Percentiles rank a stretch among this genome's conserved stretches.
phyloP scores from a whole-genome alignment of 345 rosid genomes.

The Trapa incisa region DNA sequence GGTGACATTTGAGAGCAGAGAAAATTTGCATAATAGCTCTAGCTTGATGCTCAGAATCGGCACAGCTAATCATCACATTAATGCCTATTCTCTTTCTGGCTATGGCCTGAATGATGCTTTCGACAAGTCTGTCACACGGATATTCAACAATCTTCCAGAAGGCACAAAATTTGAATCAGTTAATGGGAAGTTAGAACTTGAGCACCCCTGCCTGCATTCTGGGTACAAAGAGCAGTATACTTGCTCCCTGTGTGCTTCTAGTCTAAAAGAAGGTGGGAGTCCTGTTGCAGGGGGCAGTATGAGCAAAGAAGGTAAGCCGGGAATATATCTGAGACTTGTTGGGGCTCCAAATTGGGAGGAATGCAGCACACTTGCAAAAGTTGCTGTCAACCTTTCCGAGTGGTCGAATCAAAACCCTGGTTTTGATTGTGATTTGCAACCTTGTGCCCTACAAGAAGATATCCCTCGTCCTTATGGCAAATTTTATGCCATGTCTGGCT shows the following conservation, averaged over 20 bases:
- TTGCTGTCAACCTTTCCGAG: slow-evolving; percentile 74
- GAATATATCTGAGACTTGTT: slow-evolving; percentile 47
- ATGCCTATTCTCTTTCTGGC: slow-evolving; percentile 92
- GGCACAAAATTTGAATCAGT: slow-evolving; percentile 27
- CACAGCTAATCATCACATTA: slow-evolving; percentile 63
- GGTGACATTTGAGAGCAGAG: slow-evolving; percentile 83
- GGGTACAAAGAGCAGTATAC: slow-evolving; percentile 66
- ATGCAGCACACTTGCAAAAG: slow-evolving; percentile 70
- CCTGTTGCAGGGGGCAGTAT: slow-evolving; percentile 27
- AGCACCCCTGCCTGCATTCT: slow-evolving; percentile 83
- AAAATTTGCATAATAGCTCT: slow-evolving; percentile 36
- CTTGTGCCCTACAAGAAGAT: slow-evolving; percentile 71
- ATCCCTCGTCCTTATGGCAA: slow-evolving; percentile 81
- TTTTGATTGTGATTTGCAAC: slow-evolving; percentile 77
- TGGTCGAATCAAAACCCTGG: slow-evolving; percentile 61
- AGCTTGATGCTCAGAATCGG: slow-evolving; percentile 73
- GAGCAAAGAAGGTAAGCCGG: slow-evolving; percentile 47
- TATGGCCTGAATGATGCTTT: slow-evolving; percentile 98
- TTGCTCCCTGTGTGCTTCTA: slow-evolving; percentile 58
- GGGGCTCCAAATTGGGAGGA: slow-evolving; percentile 87
- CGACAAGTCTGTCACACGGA: slow-evolving; percentile 67
- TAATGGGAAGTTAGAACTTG: slow-evolving; percentile 51
- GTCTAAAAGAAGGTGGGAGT: slow-evolving; percentile 28
- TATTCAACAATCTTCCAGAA: slow-evolving; percentile 37
- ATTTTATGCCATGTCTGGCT: slow-evolving; percentile 87